Percentiles rank a stretch among this genome's conserved stretches.
phyloP scores from a whole-genome alignment of 2,329 filamentous ascomycete species.

The Scleromitrula shiraiana region DNA sequence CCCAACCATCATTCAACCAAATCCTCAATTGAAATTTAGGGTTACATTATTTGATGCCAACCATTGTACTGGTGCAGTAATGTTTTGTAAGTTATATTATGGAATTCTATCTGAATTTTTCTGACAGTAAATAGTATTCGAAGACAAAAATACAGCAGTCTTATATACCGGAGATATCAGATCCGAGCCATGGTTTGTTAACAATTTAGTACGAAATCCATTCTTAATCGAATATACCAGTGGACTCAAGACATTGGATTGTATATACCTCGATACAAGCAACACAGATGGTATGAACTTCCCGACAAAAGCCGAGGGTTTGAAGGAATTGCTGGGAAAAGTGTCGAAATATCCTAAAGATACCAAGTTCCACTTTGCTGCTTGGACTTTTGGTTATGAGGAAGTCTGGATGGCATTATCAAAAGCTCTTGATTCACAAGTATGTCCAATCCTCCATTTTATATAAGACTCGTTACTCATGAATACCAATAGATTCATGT shows the following conservation, averaged over 20 bases:
- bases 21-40: constrained; percentile 57
- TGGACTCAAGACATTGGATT: constrained; percentile 62
- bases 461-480: background rate
- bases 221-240: constrained; percentile 65
- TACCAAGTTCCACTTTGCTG: constrained; percentile 75
- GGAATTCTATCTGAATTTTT: background rate
- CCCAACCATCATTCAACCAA: constrained; percentile 67
- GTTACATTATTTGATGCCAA: constrained; percentile 88
- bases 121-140: constrained; percentile 47
- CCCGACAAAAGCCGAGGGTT: constrained; percentile 62
- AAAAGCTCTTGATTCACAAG: constrained; percentile 56
- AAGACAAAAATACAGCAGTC: constrained; percentile 62
- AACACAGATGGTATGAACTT: constrained; percentile 46
- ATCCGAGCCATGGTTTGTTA: constrained; percentile 81
- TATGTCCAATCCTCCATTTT: constrained; percentile 27
- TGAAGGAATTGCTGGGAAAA: constrained; percentile 64
- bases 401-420: constrained; percentile 83
- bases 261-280: constrained; percentile 84
- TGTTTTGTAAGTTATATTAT: constrained; percentile 55
- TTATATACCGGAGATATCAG: constrained; percentile 87
- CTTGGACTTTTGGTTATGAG: constrained; percentile 92
- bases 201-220: constrained; percentile 62
- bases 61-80: constrained; percentile 81
- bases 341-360: constrained; percentile 60
- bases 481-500: constrained; percentile 58